phyloP scores from a whole-genome alignment of 805 yeast species.

The Ascoidea rubescens region DNA sequence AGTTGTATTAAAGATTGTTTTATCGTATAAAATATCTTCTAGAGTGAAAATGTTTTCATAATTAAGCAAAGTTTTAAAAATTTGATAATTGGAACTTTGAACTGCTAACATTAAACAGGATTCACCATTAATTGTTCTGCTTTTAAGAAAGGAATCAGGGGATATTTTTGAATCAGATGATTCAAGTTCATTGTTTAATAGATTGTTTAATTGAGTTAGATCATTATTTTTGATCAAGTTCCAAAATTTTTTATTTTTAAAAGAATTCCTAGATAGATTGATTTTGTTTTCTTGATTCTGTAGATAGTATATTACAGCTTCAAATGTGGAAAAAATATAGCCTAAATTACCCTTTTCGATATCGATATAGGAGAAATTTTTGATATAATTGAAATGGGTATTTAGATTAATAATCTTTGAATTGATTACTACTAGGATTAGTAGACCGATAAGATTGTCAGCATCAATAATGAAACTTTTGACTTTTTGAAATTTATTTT shows the following conservation, averaged over 20 bases:
- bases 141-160: constrained; percentile 20
- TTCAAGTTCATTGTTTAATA: constrained; percentile 3
- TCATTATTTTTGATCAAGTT: constrained; percentile 26
- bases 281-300: constrained; percentile 22
- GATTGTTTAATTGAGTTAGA: constrained; percentile 10
- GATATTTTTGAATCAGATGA: constrained; percentile 9
- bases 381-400: constrained; percentile 52
- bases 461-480: constrained; percentile 44
- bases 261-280: constrained; percentile 26
- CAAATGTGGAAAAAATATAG: constrained; percentile 72
- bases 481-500: constrained; percentile 9
- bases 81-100: constrained; percentile 26
- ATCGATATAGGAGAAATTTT: constrained; percentile 36
- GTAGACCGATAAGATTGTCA: constrained; percentile 60
- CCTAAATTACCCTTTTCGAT: constrained; percentile 48
- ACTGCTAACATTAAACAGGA: constrained; percentile 57
- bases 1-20: constrained; percentile 36
- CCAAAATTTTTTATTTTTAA: constrained; percentile 41
- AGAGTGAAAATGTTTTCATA: constrained; percentile 36
- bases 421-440: constrained; percentile 57
- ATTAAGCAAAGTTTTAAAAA: constrained; percentile 32
- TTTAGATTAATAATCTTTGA: constrained; percentile 45
- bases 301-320: constrained; percentile 66
- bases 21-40: constrained; percentile 58
- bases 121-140: constrained; percentile 46